Conservation (phyloP, 352 stramenopile genomes). For the Pythium scleroteichum region DNA sequence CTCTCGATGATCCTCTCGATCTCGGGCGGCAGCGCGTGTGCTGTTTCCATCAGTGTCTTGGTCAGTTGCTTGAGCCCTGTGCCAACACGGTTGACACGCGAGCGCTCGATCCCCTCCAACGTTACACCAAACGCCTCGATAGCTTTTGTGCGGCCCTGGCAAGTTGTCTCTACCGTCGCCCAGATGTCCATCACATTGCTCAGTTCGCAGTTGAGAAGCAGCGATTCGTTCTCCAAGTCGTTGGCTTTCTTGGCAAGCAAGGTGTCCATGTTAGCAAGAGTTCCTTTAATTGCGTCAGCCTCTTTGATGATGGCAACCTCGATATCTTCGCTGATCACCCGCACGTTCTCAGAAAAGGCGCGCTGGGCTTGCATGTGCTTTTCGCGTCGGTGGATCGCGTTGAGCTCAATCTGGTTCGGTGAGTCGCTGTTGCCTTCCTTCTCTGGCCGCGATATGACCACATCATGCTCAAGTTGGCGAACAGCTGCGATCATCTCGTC, state of each 20-base stretch:
- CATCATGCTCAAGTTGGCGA: constrained; percentile 52
- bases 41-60: constrained; percentile 59
- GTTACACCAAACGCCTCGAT: constrained; percentile 43
- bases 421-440: constrained; percentile 1
- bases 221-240: constrained; percentile 33
- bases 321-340: constrained; percentile 62
- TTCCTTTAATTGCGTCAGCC: constrained; percentile 61
- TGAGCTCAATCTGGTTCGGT: constrained; percentile 54
- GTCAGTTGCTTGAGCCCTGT: constrained; percentile 47
- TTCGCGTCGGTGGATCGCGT: constrained; percentile 54
- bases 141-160: constrained; percentile 40
- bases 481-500: constrained; percentile 54
- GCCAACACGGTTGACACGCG: constrained; percentile 45
- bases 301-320: constrained; percentile 52
- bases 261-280: constrained; percentile 40
- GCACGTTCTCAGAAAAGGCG: constrained; percentile 50
- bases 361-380: constrained; percentile 54
- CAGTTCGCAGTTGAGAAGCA: constrained; percentile 44
- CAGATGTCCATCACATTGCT: constrained; percentile 43
- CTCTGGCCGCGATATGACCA: constrained; percentile 31
- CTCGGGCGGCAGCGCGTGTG: constrained; percentile 58
- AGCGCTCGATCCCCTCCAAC: constrained; percentile 57
- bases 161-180: constrained; percentile 41
- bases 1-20: constrained; percentile 74
- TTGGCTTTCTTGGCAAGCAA: constrained; percentile 24